Percentiles rank a stretch among this genome's conserved stretches.
These are phyloP conservation scores for Phytophthora gonapodyides DNA, from an alignment of 352 stramenopile species.

Conservation along the genomic window DNA sequence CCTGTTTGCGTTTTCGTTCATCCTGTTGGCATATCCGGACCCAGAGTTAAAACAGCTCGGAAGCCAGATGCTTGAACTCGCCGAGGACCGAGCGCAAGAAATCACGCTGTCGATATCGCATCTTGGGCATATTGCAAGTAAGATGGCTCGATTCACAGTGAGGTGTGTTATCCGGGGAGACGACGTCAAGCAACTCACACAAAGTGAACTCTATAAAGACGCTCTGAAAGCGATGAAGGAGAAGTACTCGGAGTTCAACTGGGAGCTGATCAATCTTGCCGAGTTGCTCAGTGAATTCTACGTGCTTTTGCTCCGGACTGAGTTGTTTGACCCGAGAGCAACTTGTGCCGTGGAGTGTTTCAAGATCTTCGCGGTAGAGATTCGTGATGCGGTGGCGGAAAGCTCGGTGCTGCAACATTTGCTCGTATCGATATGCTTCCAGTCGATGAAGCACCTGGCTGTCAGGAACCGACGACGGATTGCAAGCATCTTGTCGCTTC, in stretches of 20 bases:
- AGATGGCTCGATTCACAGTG: constrained; percentile 70
- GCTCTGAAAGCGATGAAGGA: constrained; percentile 67
- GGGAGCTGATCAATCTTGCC: constrained; percentile 60
- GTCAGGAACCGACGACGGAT: constrained; percentile 38
- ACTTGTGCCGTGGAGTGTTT: constrained; percentile 68
- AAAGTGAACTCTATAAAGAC: constrained; percentile 44
- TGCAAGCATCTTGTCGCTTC: constrained; percentile 43
- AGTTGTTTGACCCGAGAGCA: constrained; percentile 49
- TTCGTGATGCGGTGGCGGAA: constrained; percentile 40
- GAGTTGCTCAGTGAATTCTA: constrained; percentile 69
- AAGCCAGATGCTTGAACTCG: constrained; percentile 48
- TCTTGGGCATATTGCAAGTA: constrained; percentile 64
- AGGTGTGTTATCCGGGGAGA: constrained; percentile 49
- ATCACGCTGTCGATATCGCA: constrained; percentile 55
- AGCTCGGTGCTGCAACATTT: constrained; percentile 62
- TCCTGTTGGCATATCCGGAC: constrained; percentile 38
- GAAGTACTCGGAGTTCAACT: constrained; percentile 71
- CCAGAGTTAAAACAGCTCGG: constrained; percentile 43
- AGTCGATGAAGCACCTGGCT: constrained; percentile 57
- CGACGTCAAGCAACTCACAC: constrained; percentile 27
- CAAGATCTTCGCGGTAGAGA: constrained; percentile 59
- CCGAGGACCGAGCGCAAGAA: constrained; percentile 49
- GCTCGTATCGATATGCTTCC: constrained; percentile 74
- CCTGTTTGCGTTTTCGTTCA: constrained; percentile 73
- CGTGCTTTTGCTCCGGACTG: constrained; percentile 50